Evolutionary conservation across 2,329 filamentous ascomycete species (phyloP).

Genomic region (Amauroascus verrucosus): DNA sequence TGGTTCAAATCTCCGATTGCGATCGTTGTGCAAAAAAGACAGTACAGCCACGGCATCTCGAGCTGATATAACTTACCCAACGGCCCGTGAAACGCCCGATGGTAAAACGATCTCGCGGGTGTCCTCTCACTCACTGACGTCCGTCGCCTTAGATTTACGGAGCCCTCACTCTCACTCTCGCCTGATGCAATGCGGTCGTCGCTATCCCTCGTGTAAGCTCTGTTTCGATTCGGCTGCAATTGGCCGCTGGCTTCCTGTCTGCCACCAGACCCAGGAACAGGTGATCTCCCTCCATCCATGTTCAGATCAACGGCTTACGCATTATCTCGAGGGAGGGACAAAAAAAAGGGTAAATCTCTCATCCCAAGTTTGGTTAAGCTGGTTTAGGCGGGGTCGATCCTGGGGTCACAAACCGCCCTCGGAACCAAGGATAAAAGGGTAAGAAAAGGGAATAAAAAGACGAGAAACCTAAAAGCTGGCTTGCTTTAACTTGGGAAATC

Average conservation of each 20-base stretch:
- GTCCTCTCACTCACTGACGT: conserved; percentile 29
- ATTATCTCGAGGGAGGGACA: background rate
- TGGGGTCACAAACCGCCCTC: too few relatives aligned
- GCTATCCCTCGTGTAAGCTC: conserved; percentile 4
- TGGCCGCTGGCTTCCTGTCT: background rate
- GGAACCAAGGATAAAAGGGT: too few relatives aligned
- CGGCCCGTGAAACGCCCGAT: conserved; percentile 35
- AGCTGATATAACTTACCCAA: conserved; percentile 30
- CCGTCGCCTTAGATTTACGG: too few relatives aligned
- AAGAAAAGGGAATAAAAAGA: too few relatives aligned
- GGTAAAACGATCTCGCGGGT: conserved; percentile 37
- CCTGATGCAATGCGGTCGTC: background rate
- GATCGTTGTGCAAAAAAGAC: too few relatives aligned
- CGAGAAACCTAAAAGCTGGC: too few relatives aligned
- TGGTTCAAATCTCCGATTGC: too few relatives aligned
- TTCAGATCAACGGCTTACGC: background rate
- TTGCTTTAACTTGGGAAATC: too few relatives aligned
- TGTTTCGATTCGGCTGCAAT: background rate
- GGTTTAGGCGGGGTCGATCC: too few relatives aligned
- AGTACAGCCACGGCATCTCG: too few relatives aligned
- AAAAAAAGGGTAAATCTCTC: background rate
- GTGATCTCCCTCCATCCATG: conserved; percentile 10
- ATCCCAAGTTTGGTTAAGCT: too few relatives aligned
- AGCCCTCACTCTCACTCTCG: background rate
- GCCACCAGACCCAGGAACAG: background rate